phyloP scores from a whole-genome alignment of 2,329 filamentous ascomycete genomes.

The Diplodia seriata region DNA sequence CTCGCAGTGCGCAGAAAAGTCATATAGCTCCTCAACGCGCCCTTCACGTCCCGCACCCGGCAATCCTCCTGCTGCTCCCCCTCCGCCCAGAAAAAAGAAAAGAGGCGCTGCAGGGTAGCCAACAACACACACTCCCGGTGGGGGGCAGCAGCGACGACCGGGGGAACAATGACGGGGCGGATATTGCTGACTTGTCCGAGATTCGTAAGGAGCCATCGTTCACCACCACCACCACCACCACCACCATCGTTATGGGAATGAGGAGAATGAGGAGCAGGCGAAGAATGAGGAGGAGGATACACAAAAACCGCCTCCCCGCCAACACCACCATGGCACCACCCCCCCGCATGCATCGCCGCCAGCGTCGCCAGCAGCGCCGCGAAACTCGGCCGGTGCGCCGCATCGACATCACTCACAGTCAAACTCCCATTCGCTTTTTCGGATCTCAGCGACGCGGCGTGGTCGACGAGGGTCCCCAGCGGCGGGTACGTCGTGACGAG shows the following conservation, averaged over 20 bases:
- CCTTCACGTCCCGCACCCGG: conserved; percentile 42
- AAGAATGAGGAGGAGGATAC: conserved; percentile 40
- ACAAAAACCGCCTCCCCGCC: not conserved
- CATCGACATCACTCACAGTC: conserved; percentile 37
- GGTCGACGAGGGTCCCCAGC: conserved; percentile 33
- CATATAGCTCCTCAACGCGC: conserved; percentile 43
- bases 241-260: conserved; percentile 40
- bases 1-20: conserved; percentile 35
- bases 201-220: conserved; percentile 42
- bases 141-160: conserved; percentile 36
- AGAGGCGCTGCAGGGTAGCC: not conserved
- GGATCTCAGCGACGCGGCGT: not conserved
- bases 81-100: not conserved
- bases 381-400: conserved; percentile 42
- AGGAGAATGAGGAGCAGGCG: no score
- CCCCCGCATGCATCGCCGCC: conserved; percentile 39
- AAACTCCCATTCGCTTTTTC: no score
- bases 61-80: conserved; percentile 36
- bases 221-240: conserved; percentile 35
- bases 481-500: conserved; percentile 34
- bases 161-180: conserved; percentile 4
- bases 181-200: conserved; percentile 45
- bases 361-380: conserved; percentile 39
- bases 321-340: conserved; percentile 45
- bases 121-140: no score